phyloP scores from a whole-genome alignment of 768 basidiomycete species.

The Suillus tomentosus region DNA sequence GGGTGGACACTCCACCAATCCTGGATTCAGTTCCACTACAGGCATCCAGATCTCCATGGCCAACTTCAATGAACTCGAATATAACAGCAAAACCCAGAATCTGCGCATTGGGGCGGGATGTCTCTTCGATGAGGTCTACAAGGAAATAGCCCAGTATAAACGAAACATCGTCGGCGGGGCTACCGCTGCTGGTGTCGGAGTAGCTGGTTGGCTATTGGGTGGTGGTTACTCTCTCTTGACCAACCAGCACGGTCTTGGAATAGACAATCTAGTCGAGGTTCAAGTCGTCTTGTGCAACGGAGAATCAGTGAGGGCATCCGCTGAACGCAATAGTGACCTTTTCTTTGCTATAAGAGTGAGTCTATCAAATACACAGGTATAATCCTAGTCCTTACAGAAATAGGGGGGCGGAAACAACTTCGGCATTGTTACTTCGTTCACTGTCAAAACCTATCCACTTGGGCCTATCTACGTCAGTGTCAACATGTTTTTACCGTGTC shows the following conservation, averaged over 20 bases:
- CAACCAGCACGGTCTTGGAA: slow-evolving; percentile 34
- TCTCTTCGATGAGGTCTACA: slow-evolving; percentile 33
- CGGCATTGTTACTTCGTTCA: slow-evolving; percentile 29
- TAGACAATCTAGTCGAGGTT: slow-evolving; percentile 35
- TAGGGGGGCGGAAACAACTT: slow-evolving; percentile 31
- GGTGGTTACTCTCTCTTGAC: slow-evolving; percentile 38
- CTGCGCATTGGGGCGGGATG: slow-evolving; percentile 31
- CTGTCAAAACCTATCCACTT: slow-evolving; percentile 22
- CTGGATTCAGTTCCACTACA: slow-evolving; percentile 34
- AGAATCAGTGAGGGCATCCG: slow-evolving; percentile 8
- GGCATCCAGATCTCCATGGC: slow-evolving; percentile 33
- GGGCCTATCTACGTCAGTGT: slow-evolving; percentile 12
- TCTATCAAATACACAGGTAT: not conserved
- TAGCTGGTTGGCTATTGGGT: slow-evolving; percentile 36
- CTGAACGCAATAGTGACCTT: slow-evolving; percentile 28
- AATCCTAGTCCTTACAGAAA: not conserved
- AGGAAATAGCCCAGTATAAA: slow-evolving; percentile 10
- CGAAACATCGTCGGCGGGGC: slow-evolving; percentile 29
- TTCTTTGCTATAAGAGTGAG: slow-evolving; percentile 39
- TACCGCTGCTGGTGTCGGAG: slow-evolving; percentile 28
- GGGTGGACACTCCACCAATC: slow-evolving; percentile 33
- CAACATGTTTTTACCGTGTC: not conserved
- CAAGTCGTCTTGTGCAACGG: slow-evolving; percentile 35
- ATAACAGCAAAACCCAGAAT: slow-evolving; percentile 15
- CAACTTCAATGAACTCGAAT: slow-evolving; percentile 27